phyloP scores from a whole-genome alignment of 2,329 filamentous ascomycete genomes.

The Monosporascus sp. region DNA sequence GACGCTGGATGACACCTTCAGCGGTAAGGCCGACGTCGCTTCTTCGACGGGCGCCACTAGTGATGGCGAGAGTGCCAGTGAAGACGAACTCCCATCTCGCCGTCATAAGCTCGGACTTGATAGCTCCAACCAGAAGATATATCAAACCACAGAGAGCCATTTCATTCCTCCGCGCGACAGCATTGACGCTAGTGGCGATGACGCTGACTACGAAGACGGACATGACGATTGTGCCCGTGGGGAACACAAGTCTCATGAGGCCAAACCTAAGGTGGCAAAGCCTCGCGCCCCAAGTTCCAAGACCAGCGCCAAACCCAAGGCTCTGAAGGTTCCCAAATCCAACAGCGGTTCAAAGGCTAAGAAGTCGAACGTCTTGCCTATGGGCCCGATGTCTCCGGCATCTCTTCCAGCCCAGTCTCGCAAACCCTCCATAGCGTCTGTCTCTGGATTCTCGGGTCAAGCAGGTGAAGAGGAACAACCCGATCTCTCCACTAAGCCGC shows the following conservation, averaged over 20 bases:
- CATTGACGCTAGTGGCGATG: slow-evolving; percentile 51
- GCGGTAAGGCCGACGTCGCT: slow-evolving; percentile 77
- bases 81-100: slow-evolving; percentile 54
- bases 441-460: slow-evolving; percentile 39
- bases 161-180: slow-evolving; percentile 38
- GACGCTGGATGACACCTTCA: slow-evolving; percentile 88
- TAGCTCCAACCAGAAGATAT: slow-evolving; percentile 40
- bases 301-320: slow-evolving; percentile 37
- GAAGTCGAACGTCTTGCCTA: slow-evolving; percentile 36
- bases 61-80: slow-evolving; percentile 65
- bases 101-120: slow-evolving; percentile 49
- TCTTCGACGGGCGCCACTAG: slow-evolving; percentile 83
- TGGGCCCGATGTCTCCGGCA: slow-evolving; percentile 53
- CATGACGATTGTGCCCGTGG: slow-evolving; percentile 32
- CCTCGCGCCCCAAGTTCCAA: slow-evolving; percentile 32
- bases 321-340: slow-evolving; percentile 32
- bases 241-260: slow-evolving; percentile 35
- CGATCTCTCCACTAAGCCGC: slow-evolving; percentile 89
- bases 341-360: slow-evolving; percentile 46
- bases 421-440: slow-evolving; percentile 68
- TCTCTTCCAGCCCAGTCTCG: slow-evolving; percentile 65
- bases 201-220: slow-evolving; percentile 46
- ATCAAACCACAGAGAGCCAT: slow-evolving; percentile 47
- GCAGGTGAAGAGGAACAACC: slow-evolving; percentile 84
- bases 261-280: slow-evolving; percentile 37